Base-by-base conservation (phyloP, 2,329 filamentous ascomycete genomes). In the Aspergillus flavus region DNA sequence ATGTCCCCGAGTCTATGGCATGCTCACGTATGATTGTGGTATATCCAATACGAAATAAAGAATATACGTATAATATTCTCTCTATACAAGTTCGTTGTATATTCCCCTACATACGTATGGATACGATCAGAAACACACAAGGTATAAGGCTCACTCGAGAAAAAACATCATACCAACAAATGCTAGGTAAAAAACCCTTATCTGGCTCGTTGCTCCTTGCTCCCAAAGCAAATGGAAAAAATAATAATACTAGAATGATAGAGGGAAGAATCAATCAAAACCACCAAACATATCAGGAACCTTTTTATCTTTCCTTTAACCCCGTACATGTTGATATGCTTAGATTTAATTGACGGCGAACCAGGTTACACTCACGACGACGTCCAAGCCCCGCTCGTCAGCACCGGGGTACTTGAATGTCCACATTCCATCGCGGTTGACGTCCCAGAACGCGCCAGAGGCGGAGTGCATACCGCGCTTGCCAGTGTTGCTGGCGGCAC, bases 401-500 rank as follows among this genome's bases (percentile, higher is more conserved):
- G 75, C 81, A 34, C 77, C 79, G 28, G 80, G 76, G 69, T 83
- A 83, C 72, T 84, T 83, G 73, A 78, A 83, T 57, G 80, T 83
- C 81, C 81, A 84, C 81, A 83, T 83, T 50, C 82, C 82, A 68
- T 84, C 82, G n/a, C 79, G 80, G 64, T 81, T 81, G 46, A 81
- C 81, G 64, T 83, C 81, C 82, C 82, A 84, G 73, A 80, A 84
- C 4, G 81, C 81, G 5, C 81, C 82, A 1, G 80, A 80, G 32
- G 82, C 82, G 19, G 80, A 80, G 72, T 84, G 81, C 82, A 84
- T 83, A 68, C 95, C 95, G 68, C 94, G 88, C 69, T 94, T 88
- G 61, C 93, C 94, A 61, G 91, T 90, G 32, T 87, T 89, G 65
- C 85, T 84, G 28, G 77, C 75, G n/a, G 81, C 79, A 67, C 84